Base-by-base conservation (phyloP, 805 yeast species). In the Metschnikowia rubicola region DNA sequence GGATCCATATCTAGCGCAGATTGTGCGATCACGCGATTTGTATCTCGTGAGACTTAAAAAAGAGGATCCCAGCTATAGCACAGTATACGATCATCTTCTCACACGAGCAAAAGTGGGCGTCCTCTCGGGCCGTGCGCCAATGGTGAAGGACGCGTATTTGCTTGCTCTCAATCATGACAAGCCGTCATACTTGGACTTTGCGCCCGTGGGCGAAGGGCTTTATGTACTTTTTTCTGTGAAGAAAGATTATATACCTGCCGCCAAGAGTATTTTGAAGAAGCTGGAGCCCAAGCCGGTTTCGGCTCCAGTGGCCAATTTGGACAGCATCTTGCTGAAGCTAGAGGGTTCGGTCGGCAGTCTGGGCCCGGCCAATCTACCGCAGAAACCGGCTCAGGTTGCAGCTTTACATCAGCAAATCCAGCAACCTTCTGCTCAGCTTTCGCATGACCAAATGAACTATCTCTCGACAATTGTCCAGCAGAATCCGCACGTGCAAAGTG, bases 141-240 rank as follows among this genome's bases (percentile, higher is more conserved):
- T 72, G 54, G 83, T 82, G 35, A 84, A 83, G 56, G 91, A 85
- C 62, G 75, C 84, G 8, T 85, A 84, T 60, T 52, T 85, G 44
- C 62, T 83, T 29, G 74, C 83, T 1, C 45, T 76, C 30, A 47
- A 38, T 35, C 48, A 35, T 12, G 36, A 36, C 12, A 39, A 46
- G 28, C 55, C 55, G 8, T 19, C 34, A 19, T 52, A 50, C 36
- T 35, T 50, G 51, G 32, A 44, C 37, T 48, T 51, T 36, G 54
- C 49, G 7, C 28, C 37, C 9, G 37, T 46, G 17, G 47, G 43
- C 31, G 42, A 41, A 4, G 52, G 57, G 12, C 50, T 55, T 35
- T 53, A 49, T 56, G 71, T 68, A 3, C 48, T 71, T 8, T 70
- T 60, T 51, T 70, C 70, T 3, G 73, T 71, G 19, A 65, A 65